Conservation (phyloP, 257 asterid species). For the Solanum rostratum region DNA sequence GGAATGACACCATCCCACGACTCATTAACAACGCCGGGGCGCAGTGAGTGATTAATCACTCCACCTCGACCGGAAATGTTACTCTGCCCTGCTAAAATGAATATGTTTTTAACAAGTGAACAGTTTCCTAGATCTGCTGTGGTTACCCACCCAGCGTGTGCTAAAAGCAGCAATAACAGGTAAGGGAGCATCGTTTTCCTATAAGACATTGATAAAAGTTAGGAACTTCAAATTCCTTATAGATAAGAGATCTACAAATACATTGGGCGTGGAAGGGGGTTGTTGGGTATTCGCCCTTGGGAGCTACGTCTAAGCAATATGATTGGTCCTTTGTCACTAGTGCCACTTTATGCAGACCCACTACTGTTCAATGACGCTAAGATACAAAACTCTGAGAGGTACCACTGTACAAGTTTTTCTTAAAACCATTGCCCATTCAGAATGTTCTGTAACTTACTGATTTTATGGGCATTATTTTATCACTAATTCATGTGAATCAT, state of each 20-base stretch:
- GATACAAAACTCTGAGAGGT: background rate
- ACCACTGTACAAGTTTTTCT: background rate
- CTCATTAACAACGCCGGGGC: background rate
- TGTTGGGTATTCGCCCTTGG: background rate
- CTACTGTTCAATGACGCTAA: background rate
- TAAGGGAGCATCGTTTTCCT: background rate
- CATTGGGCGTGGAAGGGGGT: background rate
- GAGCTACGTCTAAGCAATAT: background rate
- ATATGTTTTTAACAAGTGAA: background rate
- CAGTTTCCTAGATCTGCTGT: background rate
- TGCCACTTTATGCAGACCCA: background rate
- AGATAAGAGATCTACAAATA: background rate
- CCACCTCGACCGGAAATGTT: slow-evolving; percentile 14
- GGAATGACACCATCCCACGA: slow-evolving; percentile 3
- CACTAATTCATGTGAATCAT: background rate
- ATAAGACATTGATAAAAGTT: background rate
- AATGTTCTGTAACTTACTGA: background rate
- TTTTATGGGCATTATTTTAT: background rate
- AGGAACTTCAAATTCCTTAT: background rate
- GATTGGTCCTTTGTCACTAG: background rate
- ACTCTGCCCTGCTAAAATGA: slow-evolving; percentile 14
- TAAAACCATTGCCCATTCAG: background rate
- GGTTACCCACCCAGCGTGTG: background rate
- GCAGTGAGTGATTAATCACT: background rate
- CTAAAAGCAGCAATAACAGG: background rate